phyloP scores from a whole-genome alignment of 2,329 filamentous ascomycete genomes.

The Trichoderma sp. region DNA sequence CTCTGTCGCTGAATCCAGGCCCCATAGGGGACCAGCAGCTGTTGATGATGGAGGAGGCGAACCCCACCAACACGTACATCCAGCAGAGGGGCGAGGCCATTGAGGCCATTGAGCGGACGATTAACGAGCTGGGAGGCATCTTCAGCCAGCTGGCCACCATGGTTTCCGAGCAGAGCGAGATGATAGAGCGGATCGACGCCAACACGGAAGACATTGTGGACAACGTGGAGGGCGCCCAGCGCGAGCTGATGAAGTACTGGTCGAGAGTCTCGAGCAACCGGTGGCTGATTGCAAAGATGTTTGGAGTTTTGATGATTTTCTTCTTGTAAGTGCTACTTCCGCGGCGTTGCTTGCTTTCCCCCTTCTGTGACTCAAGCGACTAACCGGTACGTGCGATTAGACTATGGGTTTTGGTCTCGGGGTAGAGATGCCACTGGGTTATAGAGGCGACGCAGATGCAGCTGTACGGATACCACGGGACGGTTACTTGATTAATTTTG shows the following conservation, averaged over 20 bases:
- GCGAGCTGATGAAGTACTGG: conserved; percentile 97
- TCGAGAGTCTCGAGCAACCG: conserved; percentile 88
- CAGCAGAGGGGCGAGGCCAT: conserved; percentile 94
- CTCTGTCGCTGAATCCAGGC: conserved; percentile 74
- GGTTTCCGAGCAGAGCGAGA: conserved; percentile 96
- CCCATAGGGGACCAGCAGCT: conserved; percentile 79
- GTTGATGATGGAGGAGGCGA: conserved; percentile 88
- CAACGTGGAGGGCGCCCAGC: conserved; percentile 95
- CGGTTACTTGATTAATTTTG: neutral
- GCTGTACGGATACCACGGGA: conserved; percentile 23
- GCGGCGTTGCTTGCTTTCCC: neutral
- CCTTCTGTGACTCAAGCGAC: neutral
- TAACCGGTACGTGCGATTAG: conserved; percentile 34
- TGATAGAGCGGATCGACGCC: conserved; percentile 95
- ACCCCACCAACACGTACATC: conserved; percentile 84
- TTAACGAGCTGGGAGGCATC: conserved; percentile 84
- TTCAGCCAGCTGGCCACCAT: conserved; percentile 94
- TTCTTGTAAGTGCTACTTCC: conserved; percentile 59
- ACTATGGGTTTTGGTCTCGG: conserved; percentile 47
- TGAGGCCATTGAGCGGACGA: conserved; percentile 94
- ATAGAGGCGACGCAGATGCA: conserved; percentile 12
- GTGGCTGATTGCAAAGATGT: conserved; percentile 86
- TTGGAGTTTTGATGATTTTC: conserved; percentile 90
- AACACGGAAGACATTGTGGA: conserved; percentile 98
- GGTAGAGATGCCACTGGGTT: conserved; percentile 33